Evolutionary conservation across 2,329 filamentous ascomycete species (phyloP).

Genomic region (Epichloe elymi): DNA sequence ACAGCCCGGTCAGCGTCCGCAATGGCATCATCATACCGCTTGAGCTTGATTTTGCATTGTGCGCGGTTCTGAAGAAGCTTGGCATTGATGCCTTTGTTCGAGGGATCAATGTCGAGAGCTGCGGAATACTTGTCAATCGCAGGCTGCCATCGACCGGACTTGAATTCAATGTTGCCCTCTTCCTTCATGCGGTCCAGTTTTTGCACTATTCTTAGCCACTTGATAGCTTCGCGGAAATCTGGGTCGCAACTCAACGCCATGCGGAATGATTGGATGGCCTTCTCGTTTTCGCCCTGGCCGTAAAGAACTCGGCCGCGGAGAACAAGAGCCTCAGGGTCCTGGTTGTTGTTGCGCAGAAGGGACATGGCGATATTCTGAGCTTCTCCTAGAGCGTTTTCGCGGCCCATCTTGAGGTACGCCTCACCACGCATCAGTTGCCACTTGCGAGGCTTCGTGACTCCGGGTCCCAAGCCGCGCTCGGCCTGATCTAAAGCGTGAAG

Average conservation of each 20-base stretch:
- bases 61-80: slow-evolving; percentile 93
- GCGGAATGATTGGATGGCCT: slow-evolving; percentile 84
- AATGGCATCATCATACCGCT: slow-evolving; percentile 71
- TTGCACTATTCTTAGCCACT: slow-evolving; percentile 79
- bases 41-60: slow-evolving; percentile 69
- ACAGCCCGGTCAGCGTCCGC: slow-evolving; percentile 77
- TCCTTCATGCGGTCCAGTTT: slow-evolving; percentile 89
- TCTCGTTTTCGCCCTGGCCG: slow-evolving; percentile 84
- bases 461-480: slow-evolving; percentile 60
- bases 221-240: slow-evolving; percentile 78
- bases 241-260: slow-evolving; percentile 84
- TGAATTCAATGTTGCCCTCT: slow-evolving; percentile 84
- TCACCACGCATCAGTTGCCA: slow-evolving; percentile 91
- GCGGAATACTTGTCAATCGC: slow-evolving; percentile 77
- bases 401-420: slow-evolving; percentile 86
- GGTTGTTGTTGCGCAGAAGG: slow-evolving; percentile 70
- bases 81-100: slow-evolving; percentile 84
- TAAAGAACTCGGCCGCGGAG: slow-evolving; percentile 81
- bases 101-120: slow-evolving; percentile 72
- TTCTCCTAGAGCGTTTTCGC: slow-evolving; percentile 76
- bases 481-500: slow-evolving; percentile 86
- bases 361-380: slow-evolving; percentile 87
- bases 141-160: slow-evolving; percentile 63
- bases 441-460: slow-evolving; percentile 73
- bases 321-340: slow-evolving; percentile 88